Conservation (phyloP, 441 rosid species). For the Biscutella laevigata region DNA sequence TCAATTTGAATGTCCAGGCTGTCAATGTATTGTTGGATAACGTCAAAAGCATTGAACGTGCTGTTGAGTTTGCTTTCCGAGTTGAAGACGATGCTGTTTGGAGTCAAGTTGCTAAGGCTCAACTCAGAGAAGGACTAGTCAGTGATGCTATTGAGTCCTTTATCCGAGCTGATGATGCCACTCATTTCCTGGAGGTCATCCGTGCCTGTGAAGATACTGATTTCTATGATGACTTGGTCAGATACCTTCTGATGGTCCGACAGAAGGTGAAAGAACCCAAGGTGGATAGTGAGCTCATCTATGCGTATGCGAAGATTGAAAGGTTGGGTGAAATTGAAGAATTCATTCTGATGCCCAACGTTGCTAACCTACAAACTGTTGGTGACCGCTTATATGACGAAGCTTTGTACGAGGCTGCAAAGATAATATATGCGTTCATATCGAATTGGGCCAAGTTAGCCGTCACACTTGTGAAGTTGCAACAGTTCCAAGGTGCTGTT, state of each 20-base stretch:
- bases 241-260: conserved; percentile 94
- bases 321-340: conserved; percentile 91
- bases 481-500: conserved; percentile 96
- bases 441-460: conserved; percentile 99
- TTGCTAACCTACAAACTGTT: conserved; percentile 91
- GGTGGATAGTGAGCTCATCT: conserved; percentile 97
- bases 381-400: conserved; percentile 95
- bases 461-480: conserved; percentile 79
- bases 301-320: conserved; percentile 98
- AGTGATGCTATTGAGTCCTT: conserved; percentile 97
- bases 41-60: conserved; percentile 81
- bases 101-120: conserved; percentile 98
- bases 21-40: conserved; percentile 84
- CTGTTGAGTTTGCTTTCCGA: conserved; percentile 97
- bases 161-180: conserved; percentile 94
- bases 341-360: conserved; percentile 96
- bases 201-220: conserved; percentile 77
- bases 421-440: conserved; percentile 84
- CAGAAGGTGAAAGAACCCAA: conserved; percentile 94
- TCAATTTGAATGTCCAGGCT: conserved; percentile 94
- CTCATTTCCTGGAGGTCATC: conserved; percentile 86
- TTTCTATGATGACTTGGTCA: conserved; percentile 92
- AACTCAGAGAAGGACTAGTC: conserved; percentile 87
- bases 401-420: conserved; percentile 89
- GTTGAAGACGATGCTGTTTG: conserved; percentile 98